Base-by-base conservation (phyloP, 805 yeast genomes). In the Yamadazyma nakazawae region DNA sequence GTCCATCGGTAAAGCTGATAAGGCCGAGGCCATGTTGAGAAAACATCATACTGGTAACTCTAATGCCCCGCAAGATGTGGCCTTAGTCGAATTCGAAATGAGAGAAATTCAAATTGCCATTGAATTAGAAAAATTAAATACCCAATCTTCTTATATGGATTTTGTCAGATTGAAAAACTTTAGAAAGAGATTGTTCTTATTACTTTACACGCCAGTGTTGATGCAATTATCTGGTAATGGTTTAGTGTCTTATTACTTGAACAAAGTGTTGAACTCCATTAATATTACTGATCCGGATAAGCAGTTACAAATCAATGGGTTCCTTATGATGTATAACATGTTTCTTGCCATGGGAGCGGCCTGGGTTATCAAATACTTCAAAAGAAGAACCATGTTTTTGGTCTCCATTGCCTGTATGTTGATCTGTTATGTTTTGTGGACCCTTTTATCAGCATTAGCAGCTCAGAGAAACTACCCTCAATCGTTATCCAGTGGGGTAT, bases 301-400 rank as follows among this genome's bases (percentile, higher is more conserved):
- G 46, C 79, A 79, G 60, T 68, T 78, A 46, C 58, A 73, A 42
- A 70, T 78, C 57, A 79, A 79, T 57, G 82, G 78, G 46, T 72
- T 75, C 49, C 68, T 78, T 51, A 72, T 69, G 72, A 61, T 74
- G 48, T 77, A 67, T 60, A 76, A 76, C 64, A 70, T 71, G 53
- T 65, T 61, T 18, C 51, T 63, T 43, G 56, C 69, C 9, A 38
- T 49, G 35, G 39, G 35, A 34, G 55, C 57, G 38, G 56, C 63
- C 8, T 42, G 46, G n/a, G 41, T 50, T 13, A 40, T 52, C 21
- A 43, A 40, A 25, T 47, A 43, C 32, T 59, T 64, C 50, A 66
- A 53, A 43, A 57, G 71, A 54, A 58, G 69, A 54, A 50, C 53
- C 2, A 31, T 64, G 49, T 64, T 66, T 53, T 36, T 66, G 14